These are phyloP conservation scores for Pseudopyrenochaeta lycopersici DNA, from an alignment of 2,329 filamentous ascomycete genomes.

Conservation along the genomic window DNA sequence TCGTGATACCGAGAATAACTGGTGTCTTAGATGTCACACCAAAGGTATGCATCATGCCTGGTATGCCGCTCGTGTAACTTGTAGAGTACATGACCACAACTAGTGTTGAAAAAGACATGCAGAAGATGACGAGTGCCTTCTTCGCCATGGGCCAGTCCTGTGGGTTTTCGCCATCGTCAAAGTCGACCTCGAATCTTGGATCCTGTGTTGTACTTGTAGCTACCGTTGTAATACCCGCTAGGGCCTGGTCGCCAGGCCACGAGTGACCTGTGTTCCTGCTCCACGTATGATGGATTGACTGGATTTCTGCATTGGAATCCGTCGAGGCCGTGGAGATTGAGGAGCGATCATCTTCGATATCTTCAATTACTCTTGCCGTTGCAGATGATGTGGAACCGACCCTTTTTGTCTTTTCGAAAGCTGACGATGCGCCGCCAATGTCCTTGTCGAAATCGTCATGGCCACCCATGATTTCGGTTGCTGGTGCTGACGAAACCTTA, in stretches of 20 bases:
- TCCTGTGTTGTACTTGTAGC: conserved; percentile 52
- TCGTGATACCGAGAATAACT: conserved; percentile 79
- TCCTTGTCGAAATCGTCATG: conserved; percentile 16
- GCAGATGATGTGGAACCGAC: conserved; percentile 5
- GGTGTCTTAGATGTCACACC: conserved; percentile 64
- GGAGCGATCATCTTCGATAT: conserved; percentile 25
- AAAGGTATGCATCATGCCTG: conserved; percentile 75
- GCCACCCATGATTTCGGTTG: conserved; percentile 14
- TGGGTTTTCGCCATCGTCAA: conserved; percentile 70
- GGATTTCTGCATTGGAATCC: conserved; percentile 16
- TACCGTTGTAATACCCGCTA: conserved; percentile 36
- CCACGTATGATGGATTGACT: conserved; percentile 42
- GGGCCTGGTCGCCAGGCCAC: conserved; percentile 31
- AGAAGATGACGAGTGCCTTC: conserved; percentile 63
- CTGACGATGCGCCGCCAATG: conserved; percentile 5
- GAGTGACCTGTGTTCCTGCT: conserved; percentile 45
- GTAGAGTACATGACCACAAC: conserved; percentile 70
- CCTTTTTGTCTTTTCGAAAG: background rate
- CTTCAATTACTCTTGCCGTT: conserved; percentile 10
- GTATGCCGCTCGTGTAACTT: conserved; percentile 76
- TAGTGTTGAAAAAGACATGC: conserved; percentile 67
- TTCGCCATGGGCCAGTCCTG: conserved; percentile 72
- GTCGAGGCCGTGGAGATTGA: conserved; percentile 39
- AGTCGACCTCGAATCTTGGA: conserved; percentile 77
- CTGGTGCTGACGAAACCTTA: conserved; percentile 2